phyloP scores from a whole-genome alignment of 495 filamentous ascomycete genomes.

The Neurospora cerealis region DNA sequence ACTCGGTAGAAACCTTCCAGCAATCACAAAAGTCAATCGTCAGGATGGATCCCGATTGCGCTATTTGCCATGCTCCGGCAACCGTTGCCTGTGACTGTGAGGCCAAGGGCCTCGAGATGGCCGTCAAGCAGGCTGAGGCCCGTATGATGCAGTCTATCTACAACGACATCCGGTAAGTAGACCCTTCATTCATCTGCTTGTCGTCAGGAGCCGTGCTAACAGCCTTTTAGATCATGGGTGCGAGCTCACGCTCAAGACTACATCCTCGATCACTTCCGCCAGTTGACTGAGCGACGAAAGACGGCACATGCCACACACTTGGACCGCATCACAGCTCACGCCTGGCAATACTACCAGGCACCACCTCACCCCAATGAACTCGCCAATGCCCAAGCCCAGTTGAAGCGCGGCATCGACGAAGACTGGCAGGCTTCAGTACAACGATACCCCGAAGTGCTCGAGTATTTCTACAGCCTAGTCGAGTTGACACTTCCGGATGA shows the following conservation, averaged over 20 bases:
- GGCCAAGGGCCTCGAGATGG: constrained; percentile 54
- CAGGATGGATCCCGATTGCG: constrained; percentile 61
- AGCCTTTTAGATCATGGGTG: constrained; percentile 49
- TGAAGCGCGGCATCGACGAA: constrained; percentile 61
- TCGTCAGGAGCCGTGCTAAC: constrained; percentile 13
- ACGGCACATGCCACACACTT: constrained; percentile 44
- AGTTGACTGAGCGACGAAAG: constrained; percentile 51
- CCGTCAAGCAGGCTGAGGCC: constrained; percentile 54
- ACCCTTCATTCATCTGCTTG: not conserved
- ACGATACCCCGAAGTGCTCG: constrained; percentile 61
- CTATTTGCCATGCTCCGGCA: constrained; percentile 57
- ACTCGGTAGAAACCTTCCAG: constrained; percentile 29
- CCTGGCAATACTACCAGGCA: constrained; percentile 45
- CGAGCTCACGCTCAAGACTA: constrained; percentile 58
- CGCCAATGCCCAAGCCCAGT: constrained; percentile 43
- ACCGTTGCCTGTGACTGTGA: constrained; percentile 57
- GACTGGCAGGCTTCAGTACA: constrained; percentile 63
- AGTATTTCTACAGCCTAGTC: constrained; percentile 60
- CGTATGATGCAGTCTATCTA: constrained; percentile 53
- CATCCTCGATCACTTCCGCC: constrained; percentile 58
- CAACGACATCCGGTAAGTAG: constrained; percentile 51
- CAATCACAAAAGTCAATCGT: constrained; percentile 39
- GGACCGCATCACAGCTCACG: constrained; percentile 45
- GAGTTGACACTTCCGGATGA: constrained; percentile 48
- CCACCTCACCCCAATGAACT: constrained; percentile 49